Base-by-base conservation (phyloP, 2,329 filamentous ascomycete species). In the Trichoderma semiorbis region DNA sequence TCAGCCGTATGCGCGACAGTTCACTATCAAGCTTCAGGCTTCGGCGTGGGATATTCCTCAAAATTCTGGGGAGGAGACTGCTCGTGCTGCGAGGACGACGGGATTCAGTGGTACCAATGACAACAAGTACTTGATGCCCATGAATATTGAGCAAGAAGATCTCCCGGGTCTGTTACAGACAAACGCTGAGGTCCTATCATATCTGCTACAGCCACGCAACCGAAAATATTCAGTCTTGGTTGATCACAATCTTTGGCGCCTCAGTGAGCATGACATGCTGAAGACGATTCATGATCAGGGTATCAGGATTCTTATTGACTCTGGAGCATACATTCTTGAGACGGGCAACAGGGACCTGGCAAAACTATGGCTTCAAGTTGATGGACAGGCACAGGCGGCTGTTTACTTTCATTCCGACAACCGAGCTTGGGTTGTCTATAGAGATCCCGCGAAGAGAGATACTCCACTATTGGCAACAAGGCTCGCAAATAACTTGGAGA, bases 41-140 rank as follows among this genome's bases (percentile, higher is more conserved):
- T 92, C 89, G 0, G 90, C 89, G 0, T 93, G 91, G 91, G 91
- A 93, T 74, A 81, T 93, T 2, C 88, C 89, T 0, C 76, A 89
- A 83, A 82, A 74, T 6, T n/a, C 39, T 12, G 43, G n/a, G 5
- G 21, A 18, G 26, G 2, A 30, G 7, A 3, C 5, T 18, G 8
- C 34, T 16, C n/a, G 8, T 14, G 12, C 21, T 8, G 73, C 76
- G 1, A 57, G 85, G 1, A 91, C 90, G 0, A 92, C 90, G 0
- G 91, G 91, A 0, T 94, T 94, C 77, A 91, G 89, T 8, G 91
- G 91, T 0, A 93, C 92, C 0, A 93, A 92, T 58, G 91, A 93
- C 76, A 89, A 87, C 24, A 83, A 85, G 47, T 81, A 79, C 0
- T 82, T 91, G 39, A 79, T 93, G 0, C 91, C 91, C 0, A 78